Base-by-base conservation (phyloP, 306 rosid species). In the Cyamopsis tetragonoloba region DNA sequence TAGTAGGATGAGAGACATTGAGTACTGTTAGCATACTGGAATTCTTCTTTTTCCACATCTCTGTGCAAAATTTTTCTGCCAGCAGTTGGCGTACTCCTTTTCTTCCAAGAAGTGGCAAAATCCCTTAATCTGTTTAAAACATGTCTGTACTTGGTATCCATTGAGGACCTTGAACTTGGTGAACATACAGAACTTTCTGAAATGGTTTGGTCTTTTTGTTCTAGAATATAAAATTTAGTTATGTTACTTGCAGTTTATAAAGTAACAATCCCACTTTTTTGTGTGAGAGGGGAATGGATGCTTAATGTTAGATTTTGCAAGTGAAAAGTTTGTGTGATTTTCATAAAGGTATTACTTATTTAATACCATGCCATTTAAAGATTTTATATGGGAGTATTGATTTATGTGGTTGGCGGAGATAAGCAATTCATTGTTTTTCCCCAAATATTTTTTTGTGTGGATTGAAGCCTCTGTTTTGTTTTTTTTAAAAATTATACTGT, bases 1-100 rank as follows among this genome's bases (percentile, higher is more conserved):
- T 92, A 92, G 53, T 89, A 92, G 3, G 96, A 87, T 11, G 98
- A 92, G 62, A 92, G 92, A 32, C 98, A 92, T n/a, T 77, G 81
- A 64, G 92, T 66, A 60, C 15, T 85, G 2, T n/a, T n/a, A n/a
- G 84, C 79, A 75, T 82, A 82, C 48, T 82, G 96, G 35, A 92
- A 84, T 54, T 92, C 96, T 70, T 89, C 92, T 39, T 85, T 82
- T 58, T 92, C 98, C 30, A 92, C 96, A 76, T 92, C 98, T 61
- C 86, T 87, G 35, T 83, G 96, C 49, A 80, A 84, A 27, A 82
- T 73, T 74, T 90, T 77, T 66, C 81, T 32, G 1, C 86, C 66
- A 19, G 20, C 66, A 19, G 20, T 80, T 41, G 88, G 70, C 8
- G 55, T 30, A 80, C 26, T 55, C 7, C 39, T 82, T 66, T 79